Evolutionary conservation across 2,329 filamentous ascomycete genomes (phyloP).

Genomic region (Sclerotinia sclerotiorum): DNA sequence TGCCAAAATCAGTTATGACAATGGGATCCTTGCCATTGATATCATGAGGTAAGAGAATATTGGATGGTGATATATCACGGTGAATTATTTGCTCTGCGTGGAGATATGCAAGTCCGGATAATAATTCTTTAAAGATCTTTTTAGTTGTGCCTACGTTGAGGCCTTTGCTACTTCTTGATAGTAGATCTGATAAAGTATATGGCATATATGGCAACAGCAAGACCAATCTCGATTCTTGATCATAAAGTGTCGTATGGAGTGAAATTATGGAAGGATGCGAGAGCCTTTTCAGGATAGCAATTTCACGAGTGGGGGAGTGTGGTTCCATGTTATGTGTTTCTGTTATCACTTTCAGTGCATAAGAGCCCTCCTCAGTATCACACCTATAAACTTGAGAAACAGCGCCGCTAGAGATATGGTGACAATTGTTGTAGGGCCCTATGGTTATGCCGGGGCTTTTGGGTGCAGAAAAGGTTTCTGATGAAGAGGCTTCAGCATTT

Average conservation of each 20-base stretch:
- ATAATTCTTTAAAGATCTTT: constrained; percentile 62
- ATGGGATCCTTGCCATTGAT: constrained; percentile 64
- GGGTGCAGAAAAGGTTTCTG: constrained; percentile 23
- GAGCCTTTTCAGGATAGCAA: constrained; percentile 65
- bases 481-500: constrained; percentile 28
- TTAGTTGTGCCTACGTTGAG: constrained; percentile 32
- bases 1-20: constrained; percentile 87
- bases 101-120: constrained; percentile 68
- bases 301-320: constrained; percentile 80
- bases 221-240: constrained; percentile 69
- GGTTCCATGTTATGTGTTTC: constrained; percentile 72
- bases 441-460: constrained; percentile 48
- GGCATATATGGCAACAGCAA: constrained; percentile 84
- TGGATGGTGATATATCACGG: constrained; percentile 90
- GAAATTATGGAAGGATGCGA: constrained; percentile 60
- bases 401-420: constrained; percentile 63
- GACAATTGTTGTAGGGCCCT: constrained; percentile 54
- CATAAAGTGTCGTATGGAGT: constrained; percentile 71
- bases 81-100: constrained; percentile 81
- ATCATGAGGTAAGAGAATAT: constrained; percentile 65
- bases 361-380: constrained; percentile 43
- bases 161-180: constrained; percentile 50
- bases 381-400: constrained; percentile 80
- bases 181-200: constrained; percentile 66
- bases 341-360: constrained; percentile 82